Evolutionary conservation across 1,284 basidiomycete genomes (phyloP).

Genomic region (Trametes versicolor): DNA sequence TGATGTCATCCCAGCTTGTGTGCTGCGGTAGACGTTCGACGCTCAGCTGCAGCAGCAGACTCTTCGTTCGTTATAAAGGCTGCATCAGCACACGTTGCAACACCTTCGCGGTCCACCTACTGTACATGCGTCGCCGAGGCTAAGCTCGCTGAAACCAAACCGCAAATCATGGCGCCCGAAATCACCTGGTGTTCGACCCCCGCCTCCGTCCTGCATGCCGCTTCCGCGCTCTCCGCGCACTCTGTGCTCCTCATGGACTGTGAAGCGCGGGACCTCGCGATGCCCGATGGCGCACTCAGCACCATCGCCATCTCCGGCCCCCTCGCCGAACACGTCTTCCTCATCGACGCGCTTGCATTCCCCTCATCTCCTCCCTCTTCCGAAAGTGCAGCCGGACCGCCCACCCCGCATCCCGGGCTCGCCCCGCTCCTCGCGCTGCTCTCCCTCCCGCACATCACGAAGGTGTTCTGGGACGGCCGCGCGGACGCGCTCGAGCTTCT

Average conservation of each 20-base stretch:
- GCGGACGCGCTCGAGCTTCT: constrained; percentile 54
- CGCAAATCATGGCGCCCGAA: constrained; percentile 9
- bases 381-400: background rate
- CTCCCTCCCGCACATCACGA: constrained; percentile 42
- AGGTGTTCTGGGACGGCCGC: constrained; percentile 58
- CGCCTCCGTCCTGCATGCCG: constrained; percentile 11
- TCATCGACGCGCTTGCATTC: constrained; percentile 51
- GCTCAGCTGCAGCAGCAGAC: background rate
- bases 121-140: background rate
- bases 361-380: background rate
- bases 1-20: background rate
- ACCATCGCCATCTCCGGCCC: constrained; percentile 53
- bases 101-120: background rate
- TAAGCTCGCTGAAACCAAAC: constrained; percentile 13
- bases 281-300: constrained; percentile 49
- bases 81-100: background rate
- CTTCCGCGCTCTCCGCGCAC: constrained; percentile 25
- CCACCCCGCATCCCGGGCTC: constrained; percentile 33
- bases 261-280: constrained; percentile 52
- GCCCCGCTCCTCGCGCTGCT: constrained; percentile 44
- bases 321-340: constrained; percentile 49
- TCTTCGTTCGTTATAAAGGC: background rate
- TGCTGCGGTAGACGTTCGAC: constrained; percentile 1
- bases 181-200: constrained; percentile 11
- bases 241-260: constrained; percentile 43